Conservation (phyloP, 345 rosid species). For the Moringa oleifera region DNA sequence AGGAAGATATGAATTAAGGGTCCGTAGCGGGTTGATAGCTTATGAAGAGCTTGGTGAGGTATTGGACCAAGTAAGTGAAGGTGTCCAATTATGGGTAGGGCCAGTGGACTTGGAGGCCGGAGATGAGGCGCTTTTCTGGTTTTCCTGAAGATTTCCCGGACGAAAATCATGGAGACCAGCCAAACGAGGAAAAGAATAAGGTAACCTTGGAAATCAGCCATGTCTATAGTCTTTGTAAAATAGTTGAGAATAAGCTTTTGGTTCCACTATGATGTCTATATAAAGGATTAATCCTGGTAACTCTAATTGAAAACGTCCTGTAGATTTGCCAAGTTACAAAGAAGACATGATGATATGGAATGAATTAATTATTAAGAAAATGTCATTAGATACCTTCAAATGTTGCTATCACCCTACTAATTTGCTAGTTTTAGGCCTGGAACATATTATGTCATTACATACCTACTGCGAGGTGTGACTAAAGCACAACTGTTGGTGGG, state of each 20-base stretch:
- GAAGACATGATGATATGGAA: too few relatives aligned
- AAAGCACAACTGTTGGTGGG: too few relatives aligned
- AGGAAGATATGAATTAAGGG: constrained; percentile 49
- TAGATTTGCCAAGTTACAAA: too few relatives aligned
- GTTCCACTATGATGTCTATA: constrained; percentile 4
- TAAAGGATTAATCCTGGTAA: too few relatives aligned
- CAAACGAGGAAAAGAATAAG: constrained; percentile 29
- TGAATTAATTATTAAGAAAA: too few relatives aligned
- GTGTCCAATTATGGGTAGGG: constrained; percentile 61
- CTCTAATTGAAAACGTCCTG: too few relatives aligned
- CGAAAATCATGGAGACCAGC: constrained; percentile 31
- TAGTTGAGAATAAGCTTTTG: not conserved
- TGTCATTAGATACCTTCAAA: too few relatives aligned
- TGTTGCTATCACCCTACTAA: too few relatives aligned
- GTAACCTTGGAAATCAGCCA: constrained; percentile 21
- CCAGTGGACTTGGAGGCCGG: constrained; percentile 47
- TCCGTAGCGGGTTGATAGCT: constrained; percentile 46
- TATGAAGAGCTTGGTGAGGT: constrained; percentile 60
- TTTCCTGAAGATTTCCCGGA: constrained; percentile 24
- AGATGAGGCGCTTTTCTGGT: constrained; percentile 8
- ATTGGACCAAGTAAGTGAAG: constrained; percentile 54
- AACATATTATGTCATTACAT: too few relatives aligned
- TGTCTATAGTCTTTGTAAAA: not conserved
- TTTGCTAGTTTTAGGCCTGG: too few relatives aligned
- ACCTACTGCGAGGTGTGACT: too few relatives aligned